Percentiles rank a stretch among this genome's conserved stretches.
Evolutionary conservation across 805 yeast genomes (phyloP).

Genomic region (Candida easanensis): DNA sequence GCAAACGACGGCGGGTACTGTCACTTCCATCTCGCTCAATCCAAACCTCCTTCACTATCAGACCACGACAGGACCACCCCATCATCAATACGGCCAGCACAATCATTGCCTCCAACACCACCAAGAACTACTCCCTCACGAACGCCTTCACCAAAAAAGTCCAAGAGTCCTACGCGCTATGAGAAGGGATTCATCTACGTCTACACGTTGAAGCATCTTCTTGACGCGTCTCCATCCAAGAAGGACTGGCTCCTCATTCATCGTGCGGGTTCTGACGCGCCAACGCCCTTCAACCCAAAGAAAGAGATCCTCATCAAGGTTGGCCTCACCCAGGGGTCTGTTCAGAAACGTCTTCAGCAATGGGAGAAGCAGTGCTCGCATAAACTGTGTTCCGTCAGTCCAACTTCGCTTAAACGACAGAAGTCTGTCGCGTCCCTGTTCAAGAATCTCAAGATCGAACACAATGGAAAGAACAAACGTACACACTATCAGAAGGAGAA

Average conservation of each 20-base stretch:
- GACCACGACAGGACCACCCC: too few relatives aligned
- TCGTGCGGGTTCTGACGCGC: background rate
- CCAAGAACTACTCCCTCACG: background rate
- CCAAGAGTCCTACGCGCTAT: background rate
- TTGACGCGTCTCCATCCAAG: slow-evolving; percentile 13
- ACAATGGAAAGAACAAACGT: background rate
- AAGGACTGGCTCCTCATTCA: slow-evolving; percentile 23
- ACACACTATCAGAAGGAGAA: slow-evolving; percentile 7
- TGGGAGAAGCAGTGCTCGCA: slow-evolving; percentile 29
- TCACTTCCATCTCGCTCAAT: too few relatives aligned
- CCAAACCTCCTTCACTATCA: too few relatives aligned
- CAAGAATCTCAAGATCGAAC: slow-evolving; percentile 7
- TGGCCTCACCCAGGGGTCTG: slow-evolving; percentile 25
- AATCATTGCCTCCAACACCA: background rate
- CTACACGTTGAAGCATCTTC: slow-evolving; percentile 24
- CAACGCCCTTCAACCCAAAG: slow-evolving; percentile 22
- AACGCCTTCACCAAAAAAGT: background rate
- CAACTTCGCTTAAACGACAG: slow-evolving; percentile 5
- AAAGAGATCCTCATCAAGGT: slow-evolving; percentile 23
- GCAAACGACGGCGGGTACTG: too few relatives aligned
- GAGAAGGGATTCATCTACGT: slow-evolving; percentile 23
- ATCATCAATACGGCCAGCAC: background rate
- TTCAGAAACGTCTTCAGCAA: slow-evolving; percentile 18
- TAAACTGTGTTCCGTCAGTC: slow-evolving; percentile 15
- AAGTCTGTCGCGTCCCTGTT: slow-evolving; percentile 6